A percentile compares a stretch with the other conserved stretches of the same genome.
These are phyloP conservation scores for Orychophragmus violaceus DNA, from an alignment of 345 rosid species.

Conservation along the genomic window DNA sequence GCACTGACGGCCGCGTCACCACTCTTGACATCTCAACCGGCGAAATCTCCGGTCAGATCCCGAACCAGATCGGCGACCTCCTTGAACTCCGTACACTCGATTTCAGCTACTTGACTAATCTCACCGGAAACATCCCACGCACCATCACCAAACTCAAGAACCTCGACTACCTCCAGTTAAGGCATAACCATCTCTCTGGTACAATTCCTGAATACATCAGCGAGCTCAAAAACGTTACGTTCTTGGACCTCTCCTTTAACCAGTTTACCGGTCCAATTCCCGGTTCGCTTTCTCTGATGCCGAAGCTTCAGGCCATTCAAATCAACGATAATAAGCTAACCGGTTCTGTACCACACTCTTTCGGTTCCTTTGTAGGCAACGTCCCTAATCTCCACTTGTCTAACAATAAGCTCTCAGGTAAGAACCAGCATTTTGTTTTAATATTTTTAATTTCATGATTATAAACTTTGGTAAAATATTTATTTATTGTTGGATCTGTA, in stretches of 20 bases:
- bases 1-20: constrained; percentile 16
- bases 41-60: constrained; percentile 42
- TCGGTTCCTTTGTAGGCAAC: constrained; percentile 41
- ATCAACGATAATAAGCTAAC: constrained; percentile 60
- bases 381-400: constrained; percentile 44
- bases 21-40: background rate
- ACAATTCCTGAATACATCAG: constrained; percentile 44
- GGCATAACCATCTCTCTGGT: constrained; percentile 47
- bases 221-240: constrained; percentile 42
- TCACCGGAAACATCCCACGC: constrained; percentile 57
- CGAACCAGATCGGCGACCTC: constrained; percentile 52
- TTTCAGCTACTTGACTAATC: constrained; percentile 41
- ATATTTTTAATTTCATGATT: background rate
- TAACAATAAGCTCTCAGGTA: constrained; percentile 62
- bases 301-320: constrained; percentile 41
- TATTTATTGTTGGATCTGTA: background rate
- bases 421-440: background rate
- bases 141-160: constrained; percentile 54
- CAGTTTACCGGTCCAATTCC: constrained; percentile 56
- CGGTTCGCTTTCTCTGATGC: constrained; percentile 45
- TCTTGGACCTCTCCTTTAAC: constrained; percentile 63
- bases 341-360: constrained; percentile 54
- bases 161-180: constrained; percentile 47
- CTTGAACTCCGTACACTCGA: constrained; percentile 43
- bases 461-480: background rate